Conservation (phyloP, 768 basidiomycete genomes). For the Boletus rubroflammeus region DNA sequence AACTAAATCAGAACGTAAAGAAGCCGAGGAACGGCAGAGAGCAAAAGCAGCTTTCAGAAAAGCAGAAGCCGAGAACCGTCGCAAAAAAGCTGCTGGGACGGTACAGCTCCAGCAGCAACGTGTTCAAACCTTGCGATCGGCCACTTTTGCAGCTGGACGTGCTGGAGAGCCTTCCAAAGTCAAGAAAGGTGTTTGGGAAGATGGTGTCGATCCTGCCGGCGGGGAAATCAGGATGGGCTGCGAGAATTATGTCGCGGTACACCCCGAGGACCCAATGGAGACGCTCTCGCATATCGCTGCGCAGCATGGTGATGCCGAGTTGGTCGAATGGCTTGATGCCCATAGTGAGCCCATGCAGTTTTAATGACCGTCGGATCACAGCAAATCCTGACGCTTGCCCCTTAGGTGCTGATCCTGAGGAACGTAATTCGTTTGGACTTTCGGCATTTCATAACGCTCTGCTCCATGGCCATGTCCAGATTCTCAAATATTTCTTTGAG, state of each 20-base stretch:
- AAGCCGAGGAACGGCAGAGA: slow-evolving; percentile 57
- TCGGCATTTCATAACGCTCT: slow-evolving; percentile 70
- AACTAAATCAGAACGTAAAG: slow-evolving; percentile 39
- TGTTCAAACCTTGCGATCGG: slow-evolving; percentile 55
- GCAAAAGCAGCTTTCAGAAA: slow-evolving; percentile 53
- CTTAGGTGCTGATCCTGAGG: slow-evolving; percentile 70
- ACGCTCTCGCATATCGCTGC: slow-evolving; percentile 70
- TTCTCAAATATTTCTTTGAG: slow-evolving; percentile 61
- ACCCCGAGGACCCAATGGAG: slow-evolving; percentile 55
- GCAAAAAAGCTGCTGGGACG: slow-evolving; percentile 45
- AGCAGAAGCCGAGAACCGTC: slow-evolving; percentile 47
- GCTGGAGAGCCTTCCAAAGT: slow-evolving; percentile 49
- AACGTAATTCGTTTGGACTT: slow-evolving; percentile 52
- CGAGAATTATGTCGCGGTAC: slow-evolving; percentile 44
- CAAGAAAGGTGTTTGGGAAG: slow-evolving; percentile 65
- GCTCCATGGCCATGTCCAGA: slow-evolving; percentile 45
- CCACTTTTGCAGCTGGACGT: slow-evolving; percentile 64
- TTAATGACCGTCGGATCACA: slow-evolving; percentile 24
- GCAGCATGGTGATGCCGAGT: slow-evolving; percentile 47
- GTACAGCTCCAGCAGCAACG: slow-evolving; percentile 45
- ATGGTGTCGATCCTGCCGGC: slow-evolving; percentile 66
- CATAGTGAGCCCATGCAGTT: slow-evolving; percentile 51
- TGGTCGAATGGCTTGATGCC: slow-evolving; percentile 67
- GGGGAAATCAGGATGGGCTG: slow-evolving; percentile 61
- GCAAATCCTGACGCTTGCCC: slow-evolving; percentile 16